Base-by-base conservation (phyloP, 2,329 filamentous ascomycete species). In the Fusarium sp. region DNA sequence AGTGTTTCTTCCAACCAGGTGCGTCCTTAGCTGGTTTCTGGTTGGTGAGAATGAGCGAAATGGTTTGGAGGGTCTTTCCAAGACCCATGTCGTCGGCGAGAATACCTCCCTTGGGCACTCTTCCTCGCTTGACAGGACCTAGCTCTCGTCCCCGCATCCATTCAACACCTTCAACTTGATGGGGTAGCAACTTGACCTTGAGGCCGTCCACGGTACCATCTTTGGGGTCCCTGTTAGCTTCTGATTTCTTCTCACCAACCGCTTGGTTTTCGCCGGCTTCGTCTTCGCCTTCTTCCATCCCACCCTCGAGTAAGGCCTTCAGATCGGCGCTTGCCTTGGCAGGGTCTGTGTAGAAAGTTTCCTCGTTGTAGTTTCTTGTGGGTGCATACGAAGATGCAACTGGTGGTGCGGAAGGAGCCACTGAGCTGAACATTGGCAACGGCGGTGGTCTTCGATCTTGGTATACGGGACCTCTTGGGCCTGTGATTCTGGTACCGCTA, bases 61-160 rank as follows among this genome's bases (percentile, higher is more conserved):
- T 92, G 2, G 94, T 93, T 81, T 99, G 96, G 16, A 99, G 87
- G 1, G 96, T 99, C 84, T 99, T 99, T 62, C 96, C 96, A 16
- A 98, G 84, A 71, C 95, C 95, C 95, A 98, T 97, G 77, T 99
- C 96, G 75, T 99, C 96, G 19, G 96, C 96, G 37, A 99, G 86
- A 68, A 99, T 97, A 19, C 96, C 96, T 37, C 96, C 96, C 74
- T 97, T 96, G 30, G 95, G 94, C 12, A 97, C 87, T 66, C 83
- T 88, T 62, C 92, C 93, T 73, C 91, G 91, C 82, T 96, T 97
- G 65, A 92, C 89, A 19, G 90, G 89, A 4, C 95, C 94, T 13
- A 93, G 90, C 81, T 99, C 96, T 75, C 97, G 93, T 62, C 94
- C 92, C 58, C 88, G 91, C 93, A 99, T 97, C 95, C 96, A 99